Evolutionary conservation across 78 protist genomes (phyloP).

Genomic region (Dictyostelium intermedium): DNA sequence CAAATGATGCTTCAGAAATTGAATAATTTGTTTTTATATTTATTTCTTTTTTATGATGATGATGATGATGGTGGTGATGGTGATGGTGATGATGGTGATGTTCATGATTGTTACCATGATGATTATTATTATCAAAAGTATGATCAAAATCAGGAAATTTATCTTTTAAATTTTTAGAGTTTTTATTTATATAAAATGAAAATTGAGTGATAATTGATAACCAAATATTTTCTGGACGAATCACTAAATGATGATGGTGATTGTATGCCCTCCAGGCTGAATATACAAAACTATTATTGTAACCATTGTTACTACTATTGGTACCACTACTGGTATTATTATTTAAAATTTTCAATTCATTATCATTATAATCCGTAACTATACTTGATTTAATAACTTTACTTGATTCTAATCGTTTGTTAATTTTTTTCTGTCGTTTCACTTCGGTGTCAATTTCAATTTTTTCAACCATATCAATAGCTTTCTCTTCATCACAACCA

Average conservation of each 20-base stretch:
- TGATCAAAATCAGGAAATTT: neutral
- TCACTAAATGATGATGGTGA: constrained; percentile 25
- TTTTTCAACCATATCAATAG: neutral
- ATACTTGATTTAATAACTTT: neutral
- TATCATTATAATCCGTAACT: neutral
- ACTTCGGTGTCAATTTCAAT: neutral
- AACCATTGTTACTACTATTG: neutral
- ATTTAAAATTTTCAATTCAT: neutral
- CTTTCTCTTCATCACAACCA: constrained; percentile 3
- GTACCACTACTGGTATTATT: neutral
- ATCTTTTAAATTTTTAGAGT: neutral
- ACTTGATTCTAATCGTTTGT: neutral
- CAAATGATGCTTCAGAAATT: constrained; percentile 38
- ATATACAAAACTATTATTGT: constrained; percentile 26
- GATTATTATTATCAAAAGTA: neutral
- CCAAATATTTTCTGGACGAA: constrained; percentile 56
- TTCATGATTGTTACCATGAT: neutral
- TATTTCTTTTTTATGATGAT: constrained; percentile 1
- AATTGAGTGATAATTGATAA: constrained; percentile 18
- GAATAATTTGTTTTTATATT: neutral
- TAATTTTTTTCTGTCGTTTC: neutral
- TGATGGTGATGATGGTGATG: neutral
- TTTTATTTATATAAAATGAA: constrained; percentile 21
- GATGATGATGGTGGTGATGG: neutral
- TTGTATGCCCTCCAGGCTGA: constrained; percentile 22